Percentiles rank a stretch among this genome's conserved stretches.
Conservation (phyloP, 2,329 filamentous ascomycete species). For the Exserohilum turcica region DNA sequence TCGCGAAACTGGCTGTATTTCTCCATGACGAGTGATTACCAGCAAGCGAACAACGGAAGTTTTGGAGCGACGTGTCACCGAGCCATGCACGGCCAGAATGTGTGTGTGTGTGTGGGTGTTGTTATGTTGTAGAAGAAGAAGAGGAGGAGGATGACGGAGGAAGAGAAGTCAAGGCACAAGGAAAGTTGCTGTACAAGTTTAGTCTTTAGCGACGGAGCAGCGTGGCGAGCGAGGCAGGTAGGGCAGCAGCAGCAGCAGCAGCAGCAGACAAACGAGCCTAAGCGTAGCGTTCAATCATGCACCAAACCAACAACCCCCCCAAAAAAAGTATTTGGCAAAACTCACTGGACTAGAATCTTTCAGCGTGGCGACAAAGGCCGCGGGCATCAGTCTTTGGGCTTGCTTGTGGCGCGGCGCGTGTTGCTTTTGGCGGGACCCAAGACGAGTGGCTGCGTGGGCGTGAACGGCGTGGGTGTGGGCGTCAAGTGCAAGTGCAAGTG, state of each 20-base stretch:
- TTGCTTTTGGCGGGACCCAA: slow-evolving; percentile 21
- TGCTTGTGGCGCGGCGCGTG: slow-evolving; percentile 17
- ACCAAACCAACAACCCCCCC: too few species aligned
- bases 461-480: slow-evolving; percentile 27
- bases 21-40: slow-evolving; percentile 67
- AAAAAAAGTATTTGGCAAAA: background rate
- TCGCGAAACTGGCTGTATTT: slow-evolving; percentile 94
- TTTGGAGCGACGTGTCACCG: slow-evolving; percentile 21
- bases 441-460: slow-evolving; percentile 22
- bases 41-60: slow-evolving; percentile 1
- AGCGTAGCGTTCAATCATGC: background rate
- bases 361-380: slow-evolving; percentile 11
- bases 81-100: slow-evolving; percentile 22
- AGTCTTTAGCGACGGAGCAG: slow-evolving; percentile 2
- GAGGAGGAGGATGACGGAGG: background rate
- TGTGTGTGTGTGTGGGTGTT: too few species aligned
- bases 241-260: too few species aligned
- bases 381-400: slow-evolving; percentile 3
- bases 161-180: background rate
- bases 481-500: too few species aligned
- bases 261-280: background rate
- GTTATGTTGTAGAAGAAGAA: background rate
- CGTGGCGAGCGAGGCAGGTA: background rate
- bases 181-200: too few species aligned
- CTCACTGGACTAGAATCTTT: background rate